These are phyloP conservation scores for Phanerochaete sordida DNA, from an alignment of 768 basidiomycete species.

Conservation along the genomic window DNA sequence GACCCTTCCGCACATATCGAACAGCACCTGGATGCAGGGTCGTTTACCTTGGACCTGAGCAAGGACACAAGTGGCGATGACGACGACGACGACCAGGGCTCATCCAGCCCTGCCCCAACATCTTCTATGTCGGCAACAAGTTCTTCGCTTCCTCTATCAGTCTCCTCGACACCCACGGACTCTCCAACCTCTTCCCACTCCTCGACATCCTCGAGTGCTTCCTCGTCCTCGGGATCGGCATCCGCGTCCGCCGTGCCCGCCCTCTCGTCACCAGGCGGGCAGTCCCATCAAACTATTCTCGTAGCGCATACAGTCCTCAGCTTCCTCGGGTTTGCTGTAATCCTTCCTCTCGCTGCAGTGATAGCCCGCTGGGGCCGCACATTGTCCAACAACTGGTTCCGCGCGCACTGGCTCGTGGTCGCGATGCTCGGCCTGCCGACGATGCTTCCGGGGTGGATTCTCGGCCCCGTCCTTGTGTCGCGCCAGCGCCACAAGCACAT, in stretches of 20 bases:
- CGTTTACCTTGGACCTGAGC: conserved; percentile 31
- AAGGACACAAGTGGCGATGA: conserved; percentile 17
- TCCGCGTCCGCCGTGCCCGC: conserved; percentile 13
- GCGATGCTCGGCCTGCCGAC: conserved; percentile 46
- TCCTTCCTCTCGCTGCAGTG: conserved; percentile 52
- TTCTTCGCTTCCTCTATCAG: not conserved
- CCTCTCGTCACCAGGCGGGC: conserved; percentile 6
- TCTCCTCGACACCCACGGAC: not conserved
- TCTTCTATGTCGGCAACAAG: not conserved
- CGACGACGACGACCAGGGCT: not conserved
- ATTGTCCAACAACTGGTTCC: conserved; percentile 51
- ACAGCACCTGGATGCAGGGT: conserved; percentile 35
- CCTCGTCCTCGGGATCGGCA: conserved; percentile 13
- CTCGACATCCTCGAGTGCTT: conserved; percentile 7
- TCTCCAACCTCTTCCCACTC: conserved; percentile 3
- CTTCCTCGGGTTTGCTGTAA: conserved; percentile 50
- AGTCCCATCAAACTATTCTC: conserved; percentile 33
- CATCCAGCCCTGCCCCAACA: not conserved
- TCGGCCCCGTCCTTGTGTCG: conserved; percentile 45
- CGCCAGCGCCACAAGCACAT: conserved; percentile 41
- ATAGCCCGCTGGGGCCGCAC: conserved; percentile 53
- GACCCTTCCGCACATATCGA: conserved; percentile 28
- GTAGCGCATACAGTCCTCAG: conserved; percentile 51
- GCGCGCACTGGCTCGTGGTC: conserved; percentile 49
- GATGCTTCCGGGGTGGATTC: conserved; percentile 44